phyloP scores from a whole-genome alignment of 1,284 basidiomycete genomes.

The Apiotrichum mycotoxinovorans region DNA sequence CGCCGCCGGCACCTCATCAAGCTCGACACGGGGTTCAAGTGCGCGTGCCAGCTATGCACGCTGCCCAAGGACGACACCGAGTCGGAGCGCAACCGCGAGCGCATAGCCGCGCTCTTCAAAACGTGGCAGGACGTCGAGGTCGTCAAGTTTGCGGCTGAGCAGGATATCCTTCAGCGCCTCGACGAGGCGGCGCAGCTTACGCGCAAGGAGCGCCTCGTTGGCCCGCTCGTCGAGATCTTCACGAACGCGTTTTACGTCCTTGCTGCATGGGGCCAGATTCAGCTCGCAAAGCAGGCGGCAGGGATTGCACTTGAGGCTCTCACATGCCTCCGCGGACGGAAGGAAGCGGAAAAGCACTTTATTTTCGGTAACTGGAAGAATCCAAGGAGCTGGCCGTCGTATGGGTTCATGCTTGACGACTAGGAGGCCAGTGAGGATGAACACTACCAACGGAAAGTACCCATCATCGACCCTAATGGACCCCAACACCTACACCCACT shows the following conservation, averaged over 20 bases:
- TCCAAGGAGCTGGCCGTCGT: background rate
- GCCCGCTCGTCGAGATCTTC: background rate
- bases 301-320: background rate
- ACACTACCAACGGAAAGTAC: too few relatives aligned
- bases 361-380: background rate
- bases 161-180: background rate
- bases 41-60: conserved; percentile 2
- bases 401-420: background rate
- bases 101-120: background rate
- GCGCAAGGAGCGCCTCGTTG: background rate
- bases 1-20: background rate
- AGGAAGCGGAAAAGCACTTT: background rate
- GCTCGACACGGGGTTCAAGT: conserved; percentile 1
- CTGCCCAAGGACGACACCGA: background rate
- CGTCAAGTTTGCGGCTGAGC: background rate
- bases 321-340: background rate
- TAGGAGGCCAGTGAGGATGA: too few relatives aligned
- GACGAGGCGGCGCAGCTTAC: background rate
- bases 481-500: too few relatives aligned
- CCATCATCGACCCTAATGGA: too few relatives aligned
- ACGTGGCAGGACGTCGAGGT: background rate
- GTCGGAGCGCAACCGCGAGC: conserved; percentile 2
- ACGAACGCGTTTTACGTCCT: background rate
- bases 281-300: background rate
- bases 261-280: background rate